Conservation (phyloP, 2,329 filamentous ascomycete genomes). For the Ceratocystis lukuohia region DNA sequence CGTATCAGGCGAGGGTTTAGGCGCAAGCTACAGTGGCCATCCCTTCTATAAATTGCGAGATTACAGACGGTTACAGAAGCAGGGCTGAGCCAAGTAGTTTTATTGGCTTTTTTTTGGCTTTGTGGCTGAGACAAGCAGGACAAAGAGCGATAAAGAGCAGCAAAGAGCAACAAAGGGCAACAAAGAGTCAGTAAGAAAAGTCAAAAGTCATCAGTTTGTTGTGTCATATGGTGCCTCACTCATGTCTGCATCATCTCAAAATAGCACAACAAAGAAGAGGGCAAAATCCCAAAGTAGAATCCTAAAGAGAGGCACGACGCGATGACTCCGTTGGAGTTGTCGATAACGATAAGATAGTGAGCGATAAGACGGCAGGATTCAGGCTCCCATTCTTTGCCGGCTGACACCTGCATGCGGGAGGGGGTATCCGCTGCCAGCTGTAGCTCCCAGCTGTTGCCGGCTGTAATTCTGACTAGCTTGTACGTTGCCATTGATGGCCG, state of each 20-base stretch:
- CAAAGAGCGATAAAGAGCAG: background rate
- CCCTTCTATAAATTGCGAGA: background rate
- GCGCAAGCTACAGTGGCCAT: constrained; percentile 1
- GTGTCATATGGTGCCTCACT: background rate
- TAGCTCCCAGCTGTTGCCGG: background rate
- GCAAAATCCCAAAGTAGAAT: background rate
- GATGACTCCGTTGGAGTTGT: background rate
- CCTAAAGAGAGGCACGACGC: too few species aligned
- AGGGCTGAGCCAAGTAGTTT: background rate
- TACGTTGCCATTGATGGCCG: background rate
- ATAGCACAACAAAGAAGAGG: background rate
- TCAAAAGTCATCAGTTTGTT: too few species aligned
- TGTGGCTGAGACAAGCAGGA: too few species aligned
- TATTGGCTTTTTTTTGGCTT: too few species aligned
- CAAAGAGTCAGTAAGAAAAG: background rate
- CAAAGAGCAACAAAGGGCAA: background rate
- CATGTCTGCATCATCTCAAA: constrained; percentile 3
- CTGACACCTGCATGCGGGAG: background rate
- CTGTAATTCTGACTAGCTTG: background rate
- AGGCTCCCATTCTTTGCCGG: background rate
- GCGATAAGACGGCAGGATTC: constrained; percentile 2
- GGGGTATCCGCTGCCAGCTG: background rate
- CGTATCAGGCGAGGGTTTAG: background rate
- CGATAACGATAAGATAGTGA: background rate
- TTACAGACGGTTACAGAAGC: background rate